These are phyloP conservation scores for Gyromitra esculenta DNA, from an alignment of 2,329 filamentous ascomycete species.

Conservation along the genomic window DNA sequence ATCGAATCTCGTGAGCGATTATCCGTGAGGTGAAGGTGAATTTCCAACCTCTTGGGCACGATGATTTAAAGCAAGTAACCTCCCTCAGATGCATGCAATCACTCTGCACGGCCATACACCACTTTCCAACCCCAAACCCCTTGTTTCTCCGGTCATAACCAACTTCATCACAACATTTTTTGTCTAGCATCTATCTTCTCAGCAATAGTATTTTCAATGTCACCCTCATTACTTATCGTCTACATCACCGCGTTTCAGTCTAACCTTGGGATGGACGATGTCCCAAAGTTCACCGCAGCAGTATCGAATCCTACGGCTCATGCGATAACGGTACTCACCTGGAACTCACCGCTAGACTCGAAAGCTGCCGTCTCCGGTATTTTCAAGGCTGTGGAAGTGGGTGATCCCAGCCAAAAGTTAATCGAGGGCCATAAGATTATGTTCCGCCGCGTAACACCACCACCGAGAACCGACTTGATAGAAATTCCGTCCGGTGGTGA, in stretches of 20 bases:
- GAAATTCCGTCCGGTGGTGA: neutral
- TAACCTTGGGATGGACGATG: neutral
- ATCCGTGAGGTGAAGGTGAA: constrained; percentile 9
- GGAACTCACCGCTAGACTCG: constrained; percentile 5
- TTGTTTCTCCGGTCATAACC: neutral
- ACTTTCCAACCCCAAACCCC: neutral
- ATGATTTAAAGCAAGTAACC: neutral
- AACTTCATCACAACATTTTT: neutral
- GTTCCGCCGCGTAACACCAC: constrained; percentile 20
- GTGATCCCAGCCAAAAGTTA: neutral
- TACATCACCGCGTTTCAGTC: neutral
- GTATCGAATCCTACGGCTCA: constrained; percentile 11
- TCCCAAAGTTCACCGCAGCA: constrained; percentile 3
- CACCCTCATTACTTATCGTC: constrained; percentile 6
- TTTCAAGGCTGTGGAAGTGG: constrained; percentile 5
- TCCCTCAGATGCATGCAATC: too few relatives aligned
- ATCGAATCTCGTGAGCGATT: neutral
- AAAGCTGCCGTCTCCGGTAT: constrained; percentile 13
- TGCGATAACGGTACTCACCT: constrained; percentile 23
- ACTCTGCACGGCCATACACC: too few relatives aligned
- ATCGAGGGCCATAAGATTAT: constrained; percentile 22
- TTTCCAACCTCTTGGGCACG: neutral
- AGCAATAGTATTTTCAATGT: constrained; percentile 3
- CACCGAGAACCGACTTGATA: neutral
- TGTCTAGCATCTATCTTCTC: neutral